phyloP scores from a whole-genome alignment of 306 rosid genomes.

The Cucurbita maxima region DNA sequence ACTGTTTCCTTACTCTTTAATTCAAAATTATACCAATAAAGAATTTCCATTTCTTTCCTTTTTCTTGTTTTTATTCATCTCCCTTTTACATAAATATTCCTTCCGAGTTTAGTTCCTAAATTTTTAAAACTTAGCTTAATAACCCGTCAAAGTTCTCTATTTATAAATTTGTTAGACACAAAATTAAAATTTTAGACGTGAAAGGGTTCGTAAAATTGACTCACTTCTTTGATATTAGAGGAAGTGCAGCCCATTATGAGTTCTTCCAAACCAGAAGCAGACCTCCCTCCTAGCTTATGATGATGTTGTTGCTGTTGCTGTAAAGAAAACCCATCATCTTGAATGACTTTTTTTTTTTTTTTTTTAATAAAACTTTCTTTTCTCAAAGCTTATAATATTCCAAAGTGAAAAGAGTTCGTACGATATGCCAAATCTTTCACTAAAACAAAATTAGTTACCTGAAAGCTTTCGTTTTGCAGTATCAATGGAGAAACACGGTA shows the following conservation, averaged over 20 bases:
- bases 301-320: constrained; percentile 39
- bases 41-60: not conserved
- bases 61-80: not conserved
- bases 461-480: constrained; percentile 66
- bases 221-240: constrained; percentile 65
- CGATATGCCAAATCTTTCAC: not conserved
- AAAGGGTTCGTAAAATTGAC: constrained; percentile 39
- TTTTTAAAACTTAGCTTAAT: too few relatives aligned
- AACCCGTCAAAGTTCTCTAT: too few relatives aligned
- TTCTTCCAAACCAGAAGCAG: constrained; percentile 92
- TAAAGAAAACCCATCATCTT: not conserved
- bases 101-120: not conserved
- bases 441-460: constrained; percentile 25
- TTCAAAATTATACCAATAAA: not conserved
- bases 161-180: too few relatives aligned
- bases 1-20: not conserved
- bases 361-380: not conserved
- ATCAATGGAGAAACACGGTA: constrained; percentile 50
- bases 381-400: not conserved
- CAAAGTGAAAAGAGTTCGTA: not conserved
- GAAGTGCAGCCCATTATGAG: constrained; percentile 98
- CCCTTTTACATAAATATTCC: constrained; percentile 1
- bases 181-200: too few relatives aligned
- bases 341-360: not conserved
- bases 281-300: constrained; percentile 69